Evolutionary conservation across 257 asterid genomes (phyloP).

Genomic region (Paulownia fortunei): DNA sequence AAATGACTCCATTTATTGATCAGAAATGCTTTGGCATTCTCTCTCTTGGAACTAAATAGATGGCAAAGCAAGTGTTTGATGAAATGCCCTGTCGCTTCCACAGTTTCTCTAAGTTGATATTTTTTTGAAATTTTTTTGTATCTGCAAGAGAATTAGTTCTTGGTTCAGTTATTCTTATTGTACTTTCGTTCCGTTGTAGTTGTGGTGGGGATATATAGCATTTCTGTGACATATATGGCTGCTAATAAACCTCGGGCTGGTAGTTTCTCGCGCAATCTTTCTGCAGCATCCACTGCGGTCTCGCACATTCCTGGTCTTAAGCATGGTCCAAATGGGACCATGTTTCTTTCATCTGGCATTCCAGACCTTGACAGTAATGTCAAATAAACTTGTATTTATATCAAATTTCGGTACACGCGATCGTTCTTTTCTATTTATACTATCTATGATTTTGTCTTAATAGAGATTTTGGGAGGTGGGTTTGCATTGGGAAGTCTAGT

Average conservation of each 20-base stretch:
- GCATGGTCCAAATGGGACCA: conserved; percentile 89
- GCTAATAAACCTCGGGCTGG: conserved; percentile 65
- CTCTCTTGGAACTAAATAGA: background rate
- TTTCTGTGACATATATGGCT: conserved; percentile 55
- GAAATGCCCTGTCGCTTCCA: conserved; percentile 31
- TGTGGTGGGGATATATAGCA: conserved; percentile 13
- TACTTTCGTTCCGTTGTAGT: conserved; percentile 19
- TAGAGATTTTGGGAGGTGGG: conserved; percentile 96
- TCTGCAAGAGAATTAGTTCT: conserved; percentile 8
- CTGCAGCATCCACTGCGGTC: conserved; percentile 46
- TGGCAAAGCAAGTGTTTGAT: conserved; percentile 43
- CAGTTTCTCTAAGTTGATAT: conserved; percentile 1
- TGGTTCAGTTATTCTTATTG: conserved; percentile 10
- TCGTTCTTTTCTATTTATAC: background rate
- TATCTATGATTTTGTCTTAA: conserved; percentile 3
- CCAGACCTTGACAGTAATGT: conserved; percentile 87
- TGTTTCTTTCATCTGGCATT: conserved; percentile 87
- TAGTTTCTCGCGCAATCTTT: conserved; percentile 81
- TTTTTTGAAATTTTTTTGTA: background rate
- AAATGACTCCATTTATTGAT: background rate
- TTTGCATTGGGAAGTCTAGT: conserved; percentile 89
- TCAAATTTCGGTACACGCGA: background rate
- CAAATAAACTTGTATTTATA: background rate
- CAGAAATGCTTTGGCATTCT: background rate
- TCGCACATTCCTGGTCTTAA: conserved; percentile 81